phyloP scores from a whole-genome alignment of 2,329 filamentous ascomycete genomes.

The Capronia americana region DNA sequence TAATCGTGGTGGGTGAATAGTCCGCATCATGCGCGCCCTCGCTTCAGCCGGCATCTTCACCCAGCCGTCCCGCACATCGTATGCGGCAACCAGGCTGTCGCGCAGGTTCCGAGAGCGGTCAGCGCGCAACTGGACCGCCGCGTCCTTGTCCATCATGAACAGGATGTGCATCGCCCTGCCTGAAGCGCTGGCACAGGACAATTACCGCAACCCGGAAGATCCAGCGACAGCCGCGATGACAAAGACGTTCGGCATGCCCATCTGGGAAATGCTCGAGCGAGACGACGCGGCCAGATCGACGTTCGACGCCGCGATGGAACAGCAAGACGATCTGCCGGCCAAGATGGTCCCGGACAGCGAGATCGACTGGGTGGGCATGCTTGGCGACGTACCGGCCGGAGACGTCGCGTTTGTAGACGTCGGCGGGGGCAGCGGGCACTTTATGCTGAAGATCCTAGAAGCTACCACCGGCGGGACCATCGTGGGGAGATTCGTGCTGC shows the following conservation, averaged over 20 bases:
- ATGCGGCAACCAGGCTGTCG: neutral
- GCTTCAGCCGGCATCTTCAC: slow-evolving; percentile 3
- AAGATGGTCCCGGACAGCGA: neutral
- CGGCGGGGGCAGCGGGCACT: neutral
- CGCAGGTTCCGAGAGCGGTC: slow-evolving; percentile 1
- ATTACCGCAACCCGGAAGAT: neutral
- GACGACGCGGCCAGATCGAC: neutral
- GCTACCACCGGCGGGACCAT: neutral
- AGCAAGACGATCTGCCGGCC: neutral
- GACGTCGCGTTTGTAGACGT: slow-evolving; percentile 1
- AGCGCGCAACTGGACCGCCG: neutral
- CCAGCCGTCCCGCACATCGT: neutral
- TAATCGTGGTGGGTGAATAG: neutral
- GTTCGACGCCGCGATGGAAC: slow-evolving; percentile 2
- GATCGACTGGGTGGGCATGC: slow-evolving; percentile 2
- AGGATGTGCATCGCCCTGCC: slow-evolving; percentile 6
- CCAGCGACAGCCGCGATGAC: neutral
- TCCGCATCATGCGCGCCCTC: slow-evolving; percentile 4
- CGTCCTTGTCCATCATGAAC: neutral
- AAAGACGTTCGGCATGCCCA: neutral
- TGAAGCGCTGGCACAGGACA: slow-evolving; percentile 2
- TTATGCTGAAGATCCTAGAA: neutral
- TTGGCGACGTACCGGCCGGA: neutral
- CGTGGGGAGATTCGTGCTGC: neutral
- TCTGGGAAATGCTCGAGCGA: slow-evolving; percentile 3